Evolutionary conservation across 768 basidiomycete species (phyloP).

Genomic region (Wakefieldia striispora): DNA sequence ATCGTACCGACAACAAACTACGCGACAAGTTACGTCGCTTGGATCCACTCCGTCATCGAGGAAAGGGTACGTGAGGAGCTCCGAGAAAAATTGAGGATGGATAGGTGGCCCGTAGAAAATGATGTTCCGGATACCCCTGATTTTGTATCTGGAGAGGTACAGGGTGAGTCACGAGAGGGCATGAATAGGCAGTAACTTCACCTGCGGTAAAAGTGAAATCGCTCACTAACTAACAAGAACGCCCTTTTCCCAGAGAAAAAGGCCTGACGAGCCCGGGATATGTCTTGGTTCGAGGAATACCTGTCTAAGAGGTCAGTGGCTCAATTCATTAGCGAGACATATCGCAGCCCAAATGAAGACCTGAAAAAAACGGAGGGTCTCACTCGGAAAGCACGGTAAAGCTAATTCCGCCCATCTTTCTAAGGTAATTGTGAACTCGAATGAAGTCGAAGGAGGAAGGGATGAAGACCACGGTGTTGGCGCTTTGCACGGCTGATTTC

Average conservation of each 20-base stretch:
- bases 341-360: neutral
- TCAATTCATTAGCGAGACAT: neutral
- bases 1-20: slow-evolving; percentile 88
- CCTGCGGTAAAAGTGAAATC: slow-evolving; percentile 98
- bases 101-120: slow-evolving; percentile 93
- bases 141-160: slow-evolving; percentile 67
- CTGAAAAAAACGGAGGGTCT: slow-evolving; percentile 16
- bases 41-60: slow-evolving; percentile 85
- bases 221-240: slow-evolving; percentile 89
- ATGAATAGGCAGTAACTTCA: slow-evolving; percentile 25
- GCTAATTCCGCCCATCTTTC: slow-evolving; percentile 64
- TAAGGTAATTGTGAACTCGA: slow-evolving; percentile 82
- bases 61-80: slow-evolving; percentile 88
- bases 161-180: neutral
- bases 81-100: slow-evolving; percentile 89
- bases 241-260: slow-evolving; percentile 88
- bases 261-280: slow-evolving; percentile 86
- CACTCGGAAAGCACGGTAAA: slow-evolving; percentile 92
- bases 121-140: slow-evolving; percentile 88
- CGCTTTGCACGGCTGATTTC: slow-evolving; percentile 91
- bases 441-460: slow-evolving; percentile 98
- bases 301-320: slow-evolving; percentile 36
- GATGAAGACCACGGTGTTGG: slow-evolving; percentile 84
- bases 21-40: slow-evolving; percentile 77
- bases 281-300: slow-evolving; percentile 92